Evolutionary conservation across 208 protist genomes (phyloP).

Genomic region (Acanthamoeba royreba): DNA sequence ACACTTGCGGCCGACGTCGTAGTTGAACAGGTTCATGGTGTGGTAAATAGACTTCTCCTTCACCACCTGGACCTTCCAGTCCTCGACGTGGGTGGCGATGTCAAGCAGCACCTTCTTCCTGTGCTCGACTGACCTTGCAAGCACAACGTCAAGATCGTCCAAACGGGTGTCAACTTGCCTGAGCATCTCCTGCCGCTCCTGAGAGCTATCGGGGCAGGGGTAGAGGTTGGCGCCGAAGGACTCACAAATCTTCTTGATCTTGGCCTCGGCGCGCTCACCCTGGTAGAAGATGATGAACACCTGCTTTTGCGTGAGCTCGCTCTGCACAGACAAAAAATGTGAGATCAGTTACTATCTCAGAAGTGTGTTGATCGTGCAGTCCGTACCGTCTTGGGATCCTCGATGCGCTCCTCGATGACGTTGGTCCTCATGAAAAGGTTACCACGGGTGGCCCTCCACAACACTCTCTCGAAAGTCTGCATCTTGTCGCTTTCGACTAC

Average conservation of each 20-base stretch:
- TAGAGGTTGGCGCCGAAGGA: constrained; percentile 93
- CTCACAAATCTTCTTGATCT: constrained; percentile 94
- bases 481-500: constrained; percentile 90
- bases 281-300: constrained; percentile 97
- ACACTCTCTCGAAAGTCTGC: constrained; percentile 87
- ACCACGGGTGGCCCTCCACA: constrained; percentile 94
- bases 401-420: constrained; percentile 88
- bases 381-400: constrained; percentile 79
- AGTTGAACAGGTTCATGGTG: constrained; percentile 94
- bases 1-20: constrained; percentile 84
- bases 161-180: constrained; percentile 58
- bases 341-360: background rate
- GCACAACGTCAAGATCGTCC: constrained; percentile 71
- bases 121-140: constrained; percentile 67
- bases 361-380: background rate
- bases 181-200: constrained; percentile 73
- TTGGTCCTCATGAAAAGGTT: constrained; percentile 92
- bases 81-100: constrained; percentile 79
- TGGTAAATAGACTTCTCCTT: constrained; percentile 95
- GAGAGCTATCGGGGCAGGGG: constrained; percentile 87
- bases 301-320: constrained; percentile 79
- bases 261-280: constrained; percentile 86
- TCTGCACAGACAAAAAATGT: background rate
- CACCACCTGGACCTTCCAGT: constrained; percentile 89
- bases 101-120: constrained; percentile 76